A percentile compares a stretch with the other conserved stretches of the same genome.
Conservation (phyloP, 805 yeast species). For the Starmerella roubikii region DNA sequence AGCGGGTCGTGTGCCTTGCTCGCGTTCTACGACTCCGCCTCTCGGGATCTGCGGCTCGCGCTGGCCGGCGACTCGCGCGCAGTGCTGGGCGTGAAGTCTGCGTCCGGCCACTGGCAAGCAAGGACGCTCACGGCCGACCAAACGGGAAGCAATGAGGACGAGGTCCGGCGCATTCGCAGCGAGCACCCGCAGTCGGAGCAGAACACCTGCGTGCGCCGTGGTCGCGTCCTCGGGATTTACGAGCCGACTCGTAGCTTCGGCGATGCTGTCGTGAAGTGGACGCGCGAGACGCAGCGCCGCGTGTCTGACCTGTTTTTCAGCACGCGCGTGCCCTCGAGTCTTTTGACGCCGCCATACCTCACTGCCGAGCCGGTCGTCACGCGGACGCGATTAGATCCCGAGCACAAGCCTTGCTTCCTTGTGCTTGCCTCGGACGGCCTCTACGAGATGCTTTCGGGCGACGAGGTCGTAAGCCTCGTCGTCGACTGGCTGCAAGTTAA, state of each 20-base stretch:
- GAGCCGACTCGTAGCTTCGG: conserved; percentile 97
- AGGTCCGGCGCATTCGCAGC: conserved; percentile 62
- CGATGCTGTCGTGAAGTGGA: conserved; percentile 85
- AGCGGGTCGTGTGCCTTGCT: conserved; percentile 90
- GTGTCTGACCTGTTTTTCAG: conserved; percentile 71
- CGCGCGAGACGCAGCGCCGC: conserved; percentile 56
- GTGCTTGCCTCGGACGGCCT: conserved; percentile 92
- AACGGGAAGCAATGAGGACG: conserved; percentile 82
- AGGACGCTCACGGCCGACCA: conserved; percentile 78
- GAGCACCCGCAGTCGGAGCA: conserved; percentile 77
- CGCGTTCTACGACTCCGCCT: conserved; percentile 69
- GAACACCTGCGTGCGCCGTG: conserved; percentile 54
- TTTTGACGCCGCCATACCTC: conserved; percentile 88
- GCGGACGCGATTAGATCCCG: conserved; percentile 58
- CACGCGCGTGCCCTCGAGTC: conserved; percentile 48
- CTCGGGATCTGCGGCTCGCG: conserved; percentile 67
- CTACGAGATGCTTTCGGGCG: conserved; percentile 81
- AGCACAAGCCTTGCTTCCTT: conserved; percentile 58
- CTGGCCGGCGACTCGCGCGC: conserved; percentile 96
- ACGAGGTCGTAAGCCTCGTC: conserved; percentile 83
- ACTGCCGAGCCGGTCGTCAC: conserved; percentile 93
- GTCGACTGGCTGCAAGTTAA: conserved; percentile 83
- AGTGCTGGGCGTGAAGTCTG: conserved; percentile 47
- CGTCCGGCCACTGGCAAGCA: conserved; percentile 73
- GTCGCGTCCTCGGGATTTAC: conserved; percentile 80